Base-by-base conservation (phyloP, 2,329 filamentous ascomycete genomes). In the Paecilomyces sp. region DNA sequence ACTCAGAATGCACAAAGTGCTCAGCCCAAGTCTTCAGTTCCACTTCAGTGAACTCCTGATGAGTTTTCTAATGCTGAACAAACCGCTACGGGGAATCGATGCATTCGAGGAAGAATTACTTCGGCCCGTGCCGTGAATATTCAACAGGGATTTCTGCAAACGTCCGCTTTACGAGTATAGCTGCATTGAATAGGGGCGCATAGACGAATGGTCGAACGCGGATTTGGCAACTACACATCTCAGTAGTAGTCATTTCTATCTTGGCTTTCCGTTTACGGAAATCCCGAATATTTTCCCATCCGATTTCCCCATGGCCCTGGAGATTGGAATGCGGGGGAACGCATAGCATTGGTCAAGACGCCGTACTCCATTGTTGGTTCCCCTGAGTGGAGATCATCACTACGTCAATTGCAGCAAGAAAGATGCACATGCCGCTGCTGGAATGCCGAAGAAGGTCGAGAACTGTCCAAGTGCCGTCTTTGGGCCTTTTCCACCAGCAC, bases 31-130 rank as follows among this genome's bases (percentile, higher is more conserved):
- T 22, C 65, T 76, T 5, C 73, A 74, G 50, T 76, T 76, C 54
- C 70, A 72, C 4, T 77, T 75, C 62, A 73, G 72, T 59, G 75
- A 77, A 59, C 69, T 74, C 56, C 59, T 77, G 8, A 67, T 77
- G 61, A 71, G 68, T 50, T 72, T 72, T 56, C 62, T 77, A 54
- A 73, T 72, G 64, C 62, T 76, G 24, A 66, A 62, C 2, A 54
- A 62, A 7, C 72, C 73, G 8, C 65, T 74, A 34, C 65, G 69
- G 7, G 70, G 71, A 6, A 64, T 75, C 47, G 68, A 69, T 34
- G 61, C 60, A 3, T 76, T 77, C 57, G 70, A 76, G 60, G 60
- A 65, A 53, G 70, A 73, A 25, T 58, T 76, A n/a, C 53, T 63
- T n/a, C 55, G 47, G 33, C 56, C 51, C 33, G 56, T 57, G 50